Evolutionary conservation across 768 basidiomycete species (phyloP).

Genomic region (Lactarius psammicola): DNA sequence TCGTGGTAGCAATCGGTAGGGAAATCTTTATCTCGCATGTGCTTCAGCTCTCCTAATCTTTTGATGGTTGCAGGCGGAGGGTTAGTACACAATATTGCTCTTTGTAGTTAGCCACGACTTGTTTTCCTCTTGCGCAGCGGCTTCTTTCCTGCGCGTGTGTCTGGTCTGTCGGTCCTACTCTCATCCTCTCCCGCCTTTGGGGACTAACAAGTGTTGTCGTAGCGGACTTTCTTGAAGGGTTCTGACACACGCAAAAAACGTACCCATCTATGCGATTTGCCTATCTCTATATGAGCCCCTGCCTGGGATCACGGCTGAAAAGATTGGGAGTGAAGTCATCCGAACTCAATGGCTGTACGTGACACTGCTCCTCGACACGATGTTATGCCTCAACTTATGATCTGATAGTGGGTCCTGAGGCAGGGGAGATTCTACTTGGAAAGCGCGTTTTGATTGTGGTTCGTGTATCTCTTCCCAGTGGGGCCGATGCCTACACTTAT

Average conservation of each 20-base stretch:
- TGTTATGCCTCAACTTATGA: slow-evolving; percentile 2
- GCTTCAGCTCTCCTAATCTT: neutral
- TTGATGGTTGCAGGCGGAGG: slow-evolving; percentile 59
- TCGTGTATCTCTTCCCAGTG: slow-evolving; percentile 34
- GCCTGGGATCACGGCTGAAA: slow-evolving; percentile 66
- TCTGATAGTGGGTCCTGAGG: slow-evolving; percentile 55
- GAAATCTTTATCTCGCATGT: slow-evolving; percentile 20
- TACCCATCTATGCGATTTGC: slow-evolving; percentile 95
- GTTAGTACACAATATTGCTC: slow-evolving; percentile 46
- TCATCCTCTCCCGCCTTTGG: neutral
- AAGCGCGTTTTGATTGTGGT: slow-evolving; percentile 80
- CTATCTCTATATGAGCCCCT: slow-evolving; percentile 93
- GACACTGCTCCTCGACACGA: slow-evolving; percentile 8
- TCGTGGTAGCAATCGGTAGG: slow-evolving; percentile 80
- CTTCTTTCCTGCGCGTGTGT: slow-evolving; percentile 93
- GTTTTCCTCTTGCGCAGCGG: slow-evolving; percentile 52
- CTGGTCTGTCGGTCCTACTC: slow-evolving; percentile 42
- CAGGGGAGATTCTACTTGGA: slow-evolving; percentile 72
- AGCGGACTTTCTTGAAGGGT: slow-evolving; percentile 86
- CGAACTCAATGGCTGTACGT: slow-evolving; percentile 90
- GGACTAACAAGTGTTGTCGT: slow-evolving; percentile 12
- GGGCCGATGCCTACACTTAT: slow-evolving; percentile 23
- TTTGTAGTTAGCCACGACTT: slow-evolving; percentile 24
- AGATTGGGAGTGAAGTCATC: slow-evolving; percentile 81
- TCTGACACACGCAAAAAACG: slow-evolving; percentile 65